Evolutionary conservation across 176 grass and related monocot species (phyloP), one percentile per base, ranked within the genome.

Genomic region (Carex cristatella): DNA sequence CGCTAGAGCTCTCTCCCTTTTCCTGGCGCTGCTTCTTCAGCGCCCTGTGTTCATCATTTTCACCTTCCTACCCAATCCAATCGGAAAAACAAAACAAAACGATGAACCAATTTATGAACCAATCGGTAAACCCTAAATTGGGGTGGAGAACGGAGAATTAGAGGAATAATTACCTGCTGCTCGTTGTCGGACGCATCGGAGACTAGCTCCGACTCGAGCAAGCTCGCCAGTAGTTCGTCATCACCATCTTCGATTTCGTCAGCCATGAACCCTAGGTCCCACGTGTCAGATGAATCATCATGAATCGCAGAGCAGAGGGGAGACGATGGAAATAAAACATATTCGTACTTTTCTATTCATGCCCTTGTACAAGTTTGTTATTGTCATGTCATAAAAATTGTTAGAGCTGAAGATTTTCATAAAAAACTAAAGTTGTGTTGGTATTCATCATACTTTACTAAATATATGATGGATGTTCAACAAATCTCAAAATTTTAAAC

Each of bases 161-260:
- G 54, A 73, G 5, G 38, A 4, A 51, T 76, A 4, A 51, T 76
- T 74, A 66, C 65, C 18, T 49, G 60, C 18, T 49, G 60, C 10
- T 85, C 92, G 0, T 74, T 58, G 10, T 81, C 85, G 16, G 89
- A 90, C 31, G 10, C 68, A 74, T 87, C 90, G 58, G 91, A 99
- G 46, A 92, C 79, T 59, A 99, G 94, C 90, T 99, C 88, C 11
- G 89, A 95, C 16, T 99, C 93, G 68, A 99, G 88, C 83, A 99
- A 92, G 85, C 81, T 88, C 12, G 90, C 88, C 18, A 99, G 97
- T 46, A 90, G 78, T 35, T 91, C 93, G 81, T 94, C 88, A 66
- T 94, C 96, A 7, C 89, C 89, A 27, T 83, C 94, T 0, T 73
- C 85, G 2, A 59, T 85, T 8, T 73, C 84, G 3, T 72, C 53